A percentile compares a stretch with the other conserved stretches of the same genome.
These are phyloP conservation scores for Cryptococcus depauperatus DNA, from an alignment of 1,284 basidiomycete genomes.

Conservation along the genomic window DNA sequence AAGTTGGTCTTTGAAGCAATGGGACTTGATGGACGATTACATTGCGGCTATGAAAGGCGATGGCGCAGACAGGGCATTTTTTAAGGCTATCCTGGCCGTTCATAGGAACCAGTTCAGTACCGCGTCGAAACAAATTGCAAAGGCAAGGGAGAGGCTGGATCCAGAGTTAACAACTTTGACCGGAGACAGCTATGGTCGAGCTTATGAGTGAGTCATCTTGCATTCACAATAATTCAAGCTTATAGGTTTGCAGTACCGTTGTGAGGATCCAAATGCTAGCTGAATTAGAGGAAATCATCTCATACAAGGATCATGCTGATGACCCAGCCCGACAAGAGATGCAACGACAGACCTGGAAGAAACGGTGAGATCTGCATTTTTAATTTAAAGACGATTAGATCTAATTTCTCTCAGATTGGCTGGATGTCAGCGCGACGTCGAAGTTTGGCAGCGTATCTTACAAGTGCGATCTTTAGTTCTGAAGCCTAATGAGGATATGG, in stretches of 20 bases:
- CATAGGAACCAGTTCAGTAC: constrained; percentile 94
- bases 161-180: constrained; percentile 86
- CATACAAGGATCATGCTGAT: constrained; percentile 89
- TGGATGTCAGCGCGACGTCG: constrained; percentile 96
- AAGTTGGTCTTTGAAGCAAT: constrained; percentile 92
- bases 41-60: constrained; percentile 89
- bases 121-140: constrained; percentile 81
- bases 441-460: constrained; percentile 97
- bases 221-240: constrained; percentile 10
- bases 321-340: constrained; percentile 81
- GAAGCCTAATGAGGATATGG: constrained; percentile 86
- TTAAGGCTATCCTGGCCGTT: constrained; percentile 88
- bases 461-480: constrained; percentile 93
- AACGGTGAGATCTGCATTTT: constrained; percentile 53
- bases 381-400: not conserved
- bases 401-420: constrained; percentile 56
- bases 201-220: constrained; percentile 69
- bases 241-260: constrained; percentile 58
- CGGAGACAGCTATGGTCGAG: constrained; percentile 90
- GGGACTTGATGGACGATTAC: constrained; percentile 98
- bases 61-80: constrained; percentile 91
- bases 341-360: constrained; percentile 92
- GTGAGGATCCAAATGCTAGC: constrained; percentile 98
- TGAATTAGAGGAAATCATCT: constrained; percentile 95
- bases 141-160: constrained; percentile 89